Conservation (phyloP, 192 early-diverging fungal genomes). For the Backusella parvicylindrica region DNA sequence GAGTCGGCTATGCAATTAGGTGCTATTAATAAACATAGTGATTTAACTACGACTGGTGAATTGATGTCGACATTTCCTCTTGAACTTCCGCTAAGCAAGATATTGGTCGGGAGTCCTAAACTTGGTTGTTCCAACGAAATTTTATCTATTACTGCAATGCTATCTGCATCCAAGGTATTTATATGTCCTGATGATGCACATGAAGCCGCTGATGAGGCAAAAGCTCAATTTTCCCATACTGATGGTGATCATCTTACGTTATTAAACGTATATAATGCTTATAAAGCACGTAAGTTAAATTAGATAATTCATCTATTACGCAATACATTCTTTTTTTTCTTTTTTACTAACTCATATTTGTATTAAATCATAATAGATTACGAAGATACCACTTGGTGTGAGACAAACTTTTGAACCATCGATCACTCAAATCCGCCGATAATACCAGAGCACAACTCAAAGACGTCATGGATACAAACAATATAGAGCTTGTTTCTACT, state of each 20-base stretch:
- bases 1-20: slow-evolving; percentile 97
- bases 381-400: slow-evolving; percentile 86
- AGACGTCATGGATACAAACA: slow-evolving; percentile 72
- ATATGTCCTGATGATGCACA: slow-evolving; percentile 85
- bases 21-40: slow-evolving; percentile 91
- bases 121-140: slow-evolving; percentile 94
- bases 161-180: slow-evolving; percentile 88
- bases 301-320: too few species aligned
- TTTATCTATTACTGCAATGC: slow-evolving; percentile 90
- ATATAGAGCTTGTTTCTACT: slow-evolving; percentile 66
- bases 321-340: not conserved
- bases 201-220: slow-evolving; percentile 85
- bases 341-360: not conserved
- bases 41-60: slow-evolving; percentile 79
- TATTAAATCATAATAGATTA: slow-evolving; percentile 23
- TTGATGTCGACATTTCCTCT: slow-evolving; percentile 95
- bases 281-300: slow-evolving; percentile 62
- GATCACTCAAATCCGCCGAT: slow-evolving; percentile 87
- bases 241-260: slow-evolving; percentile 97
- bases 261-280: slow-evolving; percentile 93
- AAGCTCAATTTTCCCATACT: slow-evolving; percentile 87
- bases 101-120: slow-evolving; percentile 81
- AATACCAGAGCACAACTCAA: slow-evolving; percentile 87
- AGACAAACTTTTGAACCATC: slow-evolving; percentile 88
- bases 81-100: slow-evolving; percentile 92